phyloP scores from a whole-genome alignment of 345 rosid species.

The Brassica napus region DNA sequence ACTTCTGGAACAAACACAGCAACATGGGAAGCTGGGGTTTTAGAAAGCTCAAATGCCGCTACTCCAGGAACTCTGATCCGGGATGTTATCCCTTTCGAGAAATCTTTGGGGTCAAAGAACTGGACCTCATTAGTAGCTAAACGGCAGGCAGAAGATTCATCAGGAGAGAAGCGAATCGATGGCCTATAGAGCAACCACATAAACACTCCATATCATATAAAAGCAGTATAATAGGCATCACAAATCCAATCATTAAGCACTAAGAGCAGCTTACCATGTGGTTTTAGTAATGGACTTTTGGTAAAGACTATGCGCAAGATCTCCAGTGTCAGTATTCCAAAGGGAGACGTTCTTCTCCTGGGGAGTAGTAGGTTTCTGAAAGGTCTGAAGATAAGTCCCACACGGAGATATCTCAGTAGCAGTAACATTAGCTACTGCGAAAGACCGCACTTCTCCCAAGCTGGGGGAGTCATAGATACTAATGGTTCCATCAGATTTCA shows the following conservation, averaged over 20 bases:
- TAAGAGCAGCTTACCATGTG: conserved; percentile 53
- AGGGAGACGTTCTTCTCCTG: conserved; percentile 79
- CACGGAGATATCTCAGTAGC: conserved; percentile 70
- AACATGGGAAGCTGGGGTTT: conserved; percentile 75
- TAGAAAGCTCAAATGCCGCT: conserved; percentile 81
- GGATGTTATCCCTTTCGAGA: conserved; percentile 68
- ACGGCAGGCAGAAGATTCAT: conserved; percentile 83
- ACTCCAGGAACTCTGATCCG: conserved; percentile 75
- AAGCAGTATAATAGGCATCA: neutral
- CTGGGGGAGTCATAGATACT: conserved; percentile 61
- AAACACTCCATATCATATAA: neutral
- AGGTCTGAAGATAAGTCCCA: conserved; percentile 84
- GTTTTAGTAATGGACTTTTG: conserved; percentile 83
- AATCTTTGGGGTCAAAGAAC: conserved; percentile 79
- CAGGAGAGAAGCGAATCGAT: conserved; percentile 66
- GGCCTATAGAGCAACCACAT: conserved; percentile 61
- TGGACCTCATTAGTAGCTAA: conserved; percentile 88
- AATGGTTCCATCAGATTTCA: conserved; percentile 54
- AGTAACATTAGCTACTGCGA: conserved; percentile 55
- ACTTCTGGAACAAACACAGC: conserved; percentile 92
- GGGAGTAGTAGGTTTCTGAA: conserved; percentile 73
- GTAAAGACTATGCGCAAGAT: conserved; percentile 59
- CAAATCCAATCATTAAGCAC: neutral
- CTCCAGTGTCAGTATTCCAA: conserved; percentile 71
- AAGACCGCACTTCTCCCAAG: conserved; percentile 61